phyloP scores from a whole-genome alignment of 2,329 filamentous ascomycete genomes.

The Colletotrichum phormii region DNA sequence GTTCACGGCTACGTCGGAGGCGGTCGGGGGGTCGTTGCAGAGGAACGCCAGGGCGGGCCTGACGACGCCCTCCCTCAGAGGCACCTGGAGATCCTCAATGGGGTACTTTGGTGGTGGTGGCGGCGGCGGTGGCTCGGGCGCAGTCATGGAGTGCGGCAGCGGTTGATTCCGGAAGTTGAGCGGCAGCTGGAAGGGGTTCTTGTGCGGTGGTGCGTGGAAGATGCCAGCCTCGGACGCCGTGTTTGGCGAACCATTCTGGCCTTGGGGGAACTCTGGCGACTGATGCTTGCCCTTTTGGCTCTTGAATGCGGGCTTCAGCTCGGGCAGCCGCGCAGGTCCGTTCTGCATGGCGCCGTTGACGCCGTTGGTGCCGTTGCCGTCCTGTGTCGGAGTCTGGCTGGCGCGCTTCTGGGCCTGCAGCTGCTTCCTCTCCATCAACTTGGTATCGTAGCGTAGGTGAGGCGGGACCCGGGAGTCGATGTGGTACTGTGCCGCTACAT shows the following conservation, averaged over 20 bases:
- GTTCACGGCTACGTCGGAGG: constrained; percentile 47
- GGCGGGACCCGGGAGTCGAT: constrained; percentile 89
- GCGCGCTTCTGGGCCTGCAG: constrained; percentile 74
- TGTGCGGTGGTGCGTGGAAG: constrained; percentile 54
- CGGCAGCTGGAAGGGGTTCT: constrained; percentile 60
- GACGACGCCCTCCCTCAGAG: constrained; percentile 72
- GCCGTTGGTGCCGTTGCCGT: constrained; percentile 45
- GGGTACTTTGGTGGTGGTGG: constrained; percentile 91
- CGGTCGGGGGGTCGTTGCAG: constrained; percentile 71
- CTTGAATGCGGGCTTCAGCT: constrained; percentile 80
- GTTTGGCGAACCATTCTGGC: constrained; percentile 57
- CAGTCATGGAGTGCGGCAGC: constrained; percentile 49
- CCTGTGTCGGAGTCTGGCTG: constrained; percentile 47
- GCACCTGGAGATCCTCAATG: constrained; percentile 90
- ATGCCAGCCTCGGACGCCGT: constrained; percentile 48
- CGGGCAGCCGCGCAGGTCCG: constrained; percentile 71
- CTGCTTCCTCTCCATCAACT: constrained; percentile 81
- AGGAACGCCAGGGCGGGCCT: constrained; percentile 85
- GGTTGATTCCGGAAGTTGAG: constrained; percentile 56
- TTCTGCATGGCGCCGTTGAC: constrained; percentile 49
- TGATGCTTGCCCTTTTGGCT: constrained; percentile 71
- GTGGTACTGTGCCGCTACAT: constrained; percentile 84
- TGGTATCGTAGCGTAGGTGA: constrained; percentile 84
- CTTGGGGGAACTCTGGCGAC: constrained; percentile 46
- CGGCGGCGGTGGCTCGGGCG: constrained; percentile 68